These are phyloP conservation scores for Coelastrella sp. DNA, from an alignment of 139 green algal species.

Conservation along the genomic window DNA sequence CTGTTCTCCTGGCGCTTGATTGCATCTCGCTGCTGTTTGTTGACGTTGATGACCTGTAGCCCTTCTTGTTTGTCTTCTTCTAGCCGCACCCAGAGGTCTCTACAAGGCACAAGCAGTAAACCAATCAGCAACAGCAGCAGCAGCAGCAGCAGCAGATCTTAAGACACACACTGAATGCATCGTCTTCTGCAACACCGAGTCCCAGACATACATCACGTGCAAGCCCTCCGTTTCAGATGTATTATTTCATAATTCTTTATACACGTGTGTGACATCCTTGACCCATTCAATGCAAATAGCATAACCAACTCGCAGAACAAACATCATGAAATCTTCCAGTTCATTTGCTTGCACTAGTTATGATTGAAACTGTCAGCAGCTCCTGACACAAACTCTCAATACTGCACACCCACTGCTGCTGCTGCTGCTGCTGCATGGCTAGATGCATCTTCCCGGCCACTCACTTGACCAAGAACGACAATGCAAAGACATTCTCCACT, in stretches of 20 bases:
- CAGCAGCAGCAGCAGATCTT: background rate
- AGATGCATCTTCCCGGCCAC: constrained; percentile 84
- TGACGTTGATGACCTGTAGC: background rate
- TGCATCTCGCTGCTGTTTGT: background rate
- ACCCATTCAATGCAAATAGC: no score
- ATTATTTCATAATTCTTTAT: no score
- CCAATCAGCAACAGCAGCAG: background rate
- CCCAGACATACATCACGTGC: background rate
- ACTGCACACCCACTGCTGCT: background rate
- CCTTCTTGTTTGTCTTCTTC: constrained; percentile 14
- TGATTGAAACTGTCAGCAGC: no score
- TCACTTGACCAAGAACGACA: constrained; percentile 83
- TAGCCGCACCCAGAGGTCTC: constrained; percentile 49
- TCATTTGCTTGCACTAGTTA: no score
- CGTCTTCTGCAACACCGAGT: background rate
- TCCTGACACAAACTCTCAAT: background rate
- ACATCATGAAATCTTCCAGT: no score
- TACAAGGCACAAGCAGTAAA: no score
- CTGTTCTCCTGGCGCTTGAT: background rate
- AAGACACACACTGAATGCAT: background rate
- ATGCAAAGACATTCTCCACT: constrained; percentile 88
- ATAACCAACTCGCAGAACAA: no score
- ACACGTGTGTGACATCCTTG: no score
- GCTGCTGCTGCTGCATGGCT: background rate
- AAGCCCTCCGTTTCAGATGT: no score